Base-by-base conservation (phyloP, 163 green algal genomes). In the Smithsoniella earleae region DNA sequence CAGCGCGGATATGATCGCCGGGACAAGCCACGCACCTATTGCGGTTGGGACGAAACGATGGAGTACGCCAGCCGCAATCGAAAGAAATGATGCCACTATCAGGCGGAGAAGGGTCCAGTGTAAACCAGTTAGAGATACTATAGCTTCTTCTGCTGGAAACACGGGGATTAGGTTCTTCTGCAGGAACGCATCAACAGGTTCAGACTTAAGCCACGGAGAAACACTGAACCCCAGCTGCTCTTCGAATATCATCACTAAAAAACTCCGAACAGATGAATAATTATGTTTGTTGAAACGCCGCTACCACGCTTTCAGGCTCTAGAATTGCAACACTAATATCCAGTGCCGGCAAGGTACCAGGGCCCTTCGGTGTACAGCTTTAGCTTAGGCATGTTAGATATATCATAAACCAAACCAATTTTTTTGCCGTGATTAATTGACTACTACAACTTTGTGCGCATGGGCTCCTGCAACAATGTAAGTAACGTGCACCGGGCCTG, bases 191-290 rank as follows among this genome's bases (percentile, higher is more conserved):
- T 69, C 58, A 30, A 69, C 8, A 8, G 58, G 58, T 16, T 33
- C 58, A 69, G 40, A 69, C n/a, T 34, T 30, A 30, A 69, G 58
- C 58, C 58, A 69, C 18, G 40, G 30, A 38, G 58, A 30, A 20
- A 33, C 30, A 3, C n/a, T 43, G 18, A 69, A 45, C 6, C 58
- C 58, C 4, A 69, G 25, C 58, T 69, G 58, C 25, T 69, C 34
- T 13, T 69, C 58, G 20, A 69, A 69, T 10, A 69, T 69, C 58
- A 69, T 69, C 10, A 49, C 13, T 49, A n/a, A n/a, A n/a, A n/a
- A n/a, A n/a, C n/a, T n/a, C n/a, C n/a, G n/a, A n/a, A n/a, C n/a
- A n/a, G n/a, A n/a, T n/a, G n/a, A n/a, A n/a, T n/a, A n/a, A n/a
- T n/a, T n/a, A n/a, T n/a, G n/a, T n/a, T n/a, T n/a, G n/a, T n/a